These are phyloP conservation scores for Paraphaeosphaeria sporulosa DNA, from an alignment of 2,329 filamentous ascomycete species.

Conservation along the genomic window DNA sequence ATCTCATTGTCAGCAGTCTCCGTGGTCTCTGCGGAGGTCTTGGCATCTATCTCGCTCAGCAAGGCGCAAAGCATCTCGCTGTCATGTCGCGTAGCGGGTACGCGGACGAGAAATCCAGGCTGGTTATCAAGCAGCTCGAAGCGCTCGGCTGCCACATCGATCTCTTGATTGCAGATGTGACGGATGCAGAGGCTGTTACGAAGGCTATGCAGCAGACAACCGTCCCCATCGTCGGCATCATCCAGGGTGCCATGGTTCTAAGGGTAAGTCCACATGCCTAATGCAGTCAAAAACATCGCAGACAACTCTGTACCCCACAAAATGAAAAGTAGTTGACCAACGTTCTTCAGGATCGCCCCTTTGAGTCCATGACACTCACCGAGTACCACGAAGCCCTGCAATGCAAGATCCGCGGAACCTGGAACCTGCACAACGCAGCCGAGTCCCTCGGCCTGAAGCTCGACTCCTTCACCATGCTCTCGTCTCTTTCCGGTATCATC, in stretches of 20 bases:
- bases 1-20: slow-evolving; percentile 26
- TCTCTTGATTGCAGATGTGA: not conserved
- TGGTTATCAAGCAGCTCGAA: not conserved
- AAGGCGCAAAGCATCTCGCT: slow-evolving; percentile 24
- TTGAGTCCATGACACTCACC: slow-evolving; percentile 15
- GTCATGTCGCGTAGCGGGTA: slow-evolving; percentile 13
- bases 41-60: slow-evolving; percentile 19
- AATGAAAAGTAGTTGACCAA: not conserved
- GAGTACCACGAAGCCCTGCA: slow-evolving; percentile 12
- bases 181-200: not conserved
- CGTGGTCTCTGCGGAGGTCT: slow-evolving; percentile 27
- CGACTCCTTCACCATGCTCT: slow-evolving; percentile 25
- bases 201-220: not conserved
- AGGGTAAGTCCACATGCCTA: slow-evolving; percentile 20
- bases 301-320: too few species aligned
- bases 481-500: slow-evolving; percentile 19
- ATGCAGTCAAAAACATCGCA: not conserved
- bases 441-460: slow-evolving; percentile 3
- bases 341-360: slow-evolving; percentile 13
- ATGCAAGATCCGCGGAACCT: slow-evolving; percentile 17
- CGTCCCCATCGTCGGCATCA: slow-evolving; percentile 13
- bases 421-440: slow-evolving; percentile 19
- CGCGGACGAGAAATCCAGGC: not conserved
- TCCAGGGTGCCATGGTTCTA: slow-evolving; percentile 26
- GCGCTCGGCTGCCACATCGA: slow-evolving; percentile 1